Evolutionary conservation across 2,329 filamentous ascomycete species (phyloP), one percentile per base, ranked within the genome.

Genomic region (Orbilia blumenaviensis): DNA sequence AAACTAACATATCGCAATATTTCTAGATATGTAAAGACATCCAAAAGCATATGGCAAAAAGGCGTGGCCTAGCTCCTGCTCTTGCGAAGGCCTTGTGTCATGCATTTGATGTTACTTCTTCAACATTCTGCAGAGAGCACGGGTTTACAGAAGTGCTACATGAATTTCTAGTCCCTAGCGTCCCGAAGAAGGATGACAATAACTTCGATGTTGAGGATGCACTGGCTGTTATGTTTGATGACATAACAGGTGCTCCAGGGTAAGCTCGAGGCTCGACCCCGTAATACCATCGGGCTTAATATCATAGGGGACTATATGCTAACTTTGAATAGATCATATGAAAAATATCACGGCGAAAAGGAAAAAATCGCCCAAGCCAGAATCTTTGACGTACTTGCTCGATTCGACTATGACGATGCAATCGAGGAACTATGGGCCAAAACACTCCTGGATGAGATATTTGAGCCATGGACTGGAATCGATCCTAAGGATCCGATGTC

Each of bases 331-430:
- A 76, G 72, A 16, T 42, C 38, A 23, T 80, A 80, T 41, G 64
- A 77, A 58, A 63, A 73, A 32, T 80, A 80, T 23, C 78, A 80
- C 18, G 79, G 77, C 2, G 79, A 79, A 16, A 77, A 66, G 21
- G 78, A 80, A 46, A 78, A 77, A 29, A 78, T 78, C 63, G 78
- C 79, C 1, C 79, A 79, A n/a, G 79, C 79, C 18, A 78, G 79
- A 38, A 78, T 80, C n/a, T 80, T 80, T 27, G 78, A 80, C 50
- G 41, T 80, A 8, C 60, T 80, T 9, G 75, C 78, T 12, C 64
- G 79, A 18, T 78, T 80, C 41, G 66, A 79, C 46, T 77, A 72
- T 16, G 77, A 44, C 23, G 77, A 78, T 48, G 54, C 62, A 23
- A 66, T 73, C 38, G 72, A 79, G 34, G 74, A 72, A n/a, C 32